phyloP scores from a whole-genome alignment of 371 early-diverging fungal species.

The Cokeromyces recurvatus region DNA sequence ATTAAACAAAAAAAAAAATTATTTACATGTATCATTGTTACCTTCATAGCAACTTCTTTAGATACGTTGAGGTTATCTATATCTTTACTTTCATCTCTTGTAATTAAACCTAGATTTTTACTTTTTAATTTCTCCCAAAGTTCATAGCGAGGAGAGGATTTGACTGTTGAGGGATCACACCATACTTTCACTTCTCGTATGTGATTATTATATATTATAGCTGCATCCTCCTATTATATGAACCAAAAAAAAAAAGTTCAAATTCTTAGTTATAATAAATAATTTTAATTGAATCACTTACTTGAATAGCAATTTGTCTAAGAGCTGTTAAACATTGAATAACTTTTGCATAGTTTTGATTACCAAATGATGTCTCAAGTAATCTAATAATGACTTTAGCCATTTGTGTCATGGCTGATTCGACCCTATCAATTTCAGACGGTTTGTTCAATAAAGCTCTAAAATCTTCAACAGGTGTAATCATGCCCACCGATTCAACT shows the following conservation, averaged over 20 bases:
- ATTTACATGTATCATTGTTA: neutral
- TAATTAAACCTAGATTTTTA: slow-evolving; percentile 30
- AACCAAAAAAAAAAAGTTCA: no score
- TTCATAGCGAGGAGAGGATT: slow-evolving; percentile 16
- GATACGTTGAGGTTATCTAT: slow-evolving; percentile 15
- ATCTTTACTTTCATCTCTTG: slow-evolving; percentile 33
- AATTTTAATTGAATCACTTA: slow-evolving; percentile 1
- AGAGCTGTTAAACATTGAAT: slow-evolving; percentile 48
- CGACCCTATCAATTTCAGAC: slow-evolving; percentile 38
- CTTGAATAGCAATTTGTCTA: slow-evolving; percentile 32
- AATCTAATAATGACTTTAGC: slow-evolving; percentile 38
- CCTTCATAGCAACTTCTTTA: slow-evolving; percentile 25
- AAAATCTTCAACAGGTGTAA: slow-evolving; percentile 60
- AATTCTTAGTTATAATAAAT: no score
- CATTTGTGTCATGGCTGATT: slow-evolving; percentile 60
- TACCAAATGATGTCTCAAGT: slow-evolving; percentile 52
- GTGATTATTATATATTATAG: slow-evolving; percentile 37
- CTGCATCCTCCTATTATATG: slow-evolving; percentile 29
- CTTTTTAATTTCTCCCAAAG: slow-evolving; percentile 37
- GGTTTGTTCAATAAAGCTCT: slow-evolving; percentile 45
- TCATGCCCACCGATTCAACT: slow-evolving; percentile 44
- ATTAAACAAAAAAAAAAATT: no score
- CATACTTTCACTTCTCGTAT: slow-evolving; percentile 23
- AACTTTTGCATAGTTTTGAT: slow-evolving; percentile 48
- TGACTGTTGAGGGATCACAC: slow-evolving; percentile 16